Evolutionary conservation across 306 rosid species (phyloP).

Genomic region (Sicyos edulis): DNA sequence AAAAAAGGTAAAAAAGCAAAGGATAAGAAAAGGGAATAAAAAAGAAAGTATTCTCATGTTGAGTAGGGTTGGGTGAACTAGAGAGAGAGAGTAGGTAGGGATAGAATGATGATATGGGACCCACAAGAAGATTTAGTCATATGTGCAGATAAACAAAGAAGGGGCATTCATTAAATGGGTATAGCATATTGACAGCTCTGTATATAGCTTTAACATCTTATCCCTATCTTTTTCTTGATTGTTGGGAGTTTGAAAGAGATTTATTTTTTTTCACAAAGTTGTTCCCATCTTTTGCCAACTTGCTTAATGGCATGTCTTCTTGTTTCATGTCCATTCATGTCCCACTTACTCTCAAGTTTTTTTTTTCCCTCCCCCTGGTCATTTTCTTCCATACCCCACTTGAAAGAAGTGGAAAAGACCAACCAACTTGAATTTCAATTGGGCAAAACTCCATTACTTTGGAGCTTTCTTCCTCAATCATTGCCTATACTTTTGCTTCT

Average conservation of each 20-base stretch:
- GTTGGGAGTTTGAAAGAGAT: conserved; percentile 24
- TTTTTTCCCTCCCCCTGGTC: too few relatives aligned
- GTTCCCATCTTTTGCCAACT: conserved; percentile 24
- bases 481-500: conserved; percentile 1
- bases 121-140: conserved; percentile 12
- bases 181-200: conserved; percentile 22
- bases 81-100: not conserved
- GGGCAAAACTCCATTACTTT: conserved; percentile 10
- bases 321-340: conserved; percentile 15
- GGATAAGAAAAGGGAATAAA: not conserved
- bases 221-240: conserved; percentile 26
- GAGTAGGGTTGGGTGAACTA: conserved; percentile 12
- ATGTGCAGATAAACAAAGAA: conserved; percentile 18
- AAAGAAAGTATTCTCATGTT: not conserved
- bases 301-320: conserved; percentile 15
- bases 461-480: conserved; percentile 12
- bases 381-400: conserved; percentile 3
- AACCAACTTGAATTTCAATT: conserved; percentile 7
- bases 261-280: not conserved
- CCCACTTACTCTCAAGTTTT: not conserved
- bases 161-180: conserved; percentile 19
- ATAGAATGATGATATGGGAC: conserved; percentile 20
- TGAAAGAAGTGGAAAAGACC: not conserved
- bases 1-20: not conserved
- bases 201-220: conserved; percentile 16